Percentiles rank a stretch among this genome's conserved stretches.
These are phyloP conservation scores for Amauroascus verrucosus DNA, from an alignment of 2,329 filamentous ascomycete species.

Conservation along the genomic window DNA sequence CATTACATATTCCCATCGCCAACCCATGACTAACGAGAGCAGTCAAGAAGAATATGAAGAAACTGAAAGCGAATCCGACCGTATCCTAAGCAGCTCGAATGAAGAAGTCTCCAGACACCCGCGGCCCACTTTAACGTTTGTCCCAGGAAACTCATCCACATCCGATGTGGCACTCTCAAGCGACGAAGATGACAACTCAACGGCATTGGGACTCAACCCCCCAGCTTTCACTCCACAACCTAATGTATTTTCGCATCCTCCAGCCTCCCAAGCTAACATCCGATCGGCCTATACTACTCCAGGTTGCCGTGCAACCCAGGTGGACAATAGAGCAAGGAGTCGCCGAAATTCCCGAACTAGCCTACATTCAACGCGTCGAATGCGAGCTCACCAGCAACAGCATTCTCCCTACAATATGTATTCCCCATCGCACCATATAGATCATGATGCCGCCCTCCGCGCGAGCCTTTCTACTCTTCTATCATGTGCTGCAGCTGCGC, in stretches of 20 bases:
- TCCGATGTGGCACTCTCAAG: constrained; percentile 30
- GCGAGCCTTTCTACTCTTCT: constrained; percentile 90
- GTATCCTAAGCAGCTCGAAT: constrained; percentile 53
- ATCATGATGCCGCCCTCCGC: constrained; percentile 85
- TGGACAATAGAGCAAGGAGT: constrained; percentile 28
- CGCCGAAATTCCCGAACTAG: constrained; percentile 33
- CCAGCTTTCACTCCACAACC: constrained; percentile 69
- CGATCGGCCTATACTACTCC: constrained; percentile 39
- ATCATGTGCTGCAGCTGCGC: constrained; percentile 85
- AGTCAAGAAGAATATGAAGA: constrained; percentile 94
- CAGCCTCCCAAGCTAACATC: constrained; percentile 42
- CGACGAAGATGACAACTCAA: constrained; percentile 64
- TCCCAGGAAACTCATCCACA: constrained; percentile 20
- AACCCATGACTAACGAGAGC: constrained; percentile 46
- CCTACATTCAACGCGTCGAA: constrained; percentile 26
- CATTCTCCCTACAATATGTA: constrained; percentile 57
- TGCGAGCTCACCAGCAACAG: constrained; percentile 36
- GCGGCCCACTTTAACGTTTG: constrained; percentile 19
- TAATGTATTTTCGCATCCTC: constrained; percentile 83
- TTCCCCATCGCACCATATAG: constrained; percentile 65
- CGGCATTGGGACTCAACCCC: constrained; percentile 60
- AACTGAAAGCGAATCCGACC: constrained; percentile 81
- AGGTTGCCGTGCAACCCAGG: constrained; percentile 37
- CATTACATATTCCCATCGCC: constrained; percentile 34
- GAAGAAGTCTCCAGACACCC: constrained; percentile 41